Evolutionary conservation across 139 green algal species (phyloP).

Genomic region (Mychonastes homosphaera): DNA sequence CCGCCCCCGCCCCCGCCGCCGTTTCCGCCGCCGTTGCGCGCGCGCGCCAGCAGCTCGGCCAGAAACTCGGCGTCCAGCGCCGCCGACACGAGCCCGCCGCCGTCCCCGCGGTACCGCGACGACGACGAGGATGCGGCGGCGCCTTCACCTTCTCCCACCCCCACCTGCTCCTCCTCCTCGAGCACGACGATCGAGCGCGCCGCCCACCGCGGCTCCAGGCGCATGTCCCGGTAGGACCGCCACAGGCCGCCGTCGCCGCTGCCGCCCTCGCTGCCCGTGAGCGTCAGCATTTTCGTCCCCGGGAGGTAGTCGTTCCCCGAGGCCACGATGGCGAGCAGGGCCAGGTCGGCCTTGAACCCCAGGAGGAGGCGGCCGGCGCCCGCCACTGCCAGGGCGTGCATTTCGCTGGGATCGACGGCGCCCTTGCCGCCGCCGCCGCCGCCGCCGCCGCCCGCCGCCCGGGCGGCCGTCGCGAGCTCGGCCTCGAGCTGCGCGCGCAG

Average conservation of each 20-base stretch:
- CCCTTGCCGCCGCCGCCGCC: background rate
- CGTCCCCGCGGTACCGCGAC: too few species aligned
- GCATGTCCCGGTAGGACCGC: conserved; percentile 23
- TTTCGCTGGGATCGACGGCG: too few species aligned
- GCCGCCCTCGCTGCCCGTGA: conserved; percentile 20
- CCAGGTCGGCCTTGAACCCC: conserved; percentile 41
- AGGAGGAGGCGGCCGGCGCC: conserved; percentile 12
- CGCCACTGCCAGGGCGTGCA: background rate
- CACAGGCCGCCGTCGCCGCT: background rate
- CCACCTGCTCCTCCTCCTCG: background rate
- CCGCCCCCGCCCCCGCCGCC: background rate
- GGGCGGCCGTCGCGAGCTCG: too few species aligned
- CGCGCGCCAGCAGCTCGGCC: background rate
- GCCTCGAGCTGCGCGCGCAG: too few species aligned
- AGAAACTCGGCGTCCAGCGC: conserved; percentile 14
- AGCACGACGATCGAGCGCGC: conserved; percentile 23
- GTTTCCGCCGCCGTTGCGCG: background rate
- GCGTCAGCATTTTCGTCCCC: too few species aligned
- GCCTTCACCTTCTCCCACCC: background rate
- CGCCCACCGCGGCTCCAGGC: conserved; percentile 13
- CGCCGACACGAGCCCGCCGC: background rate
- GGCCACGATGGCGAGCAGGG: conserved; percentile 46
- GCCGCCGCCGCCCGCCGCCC: background rate
- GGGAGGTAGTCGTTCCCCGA: conserved; percentile 75
- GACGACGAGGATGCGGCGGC: background rate